phyloP scores from a whole-genome alignment of 352 stramenopile species.

The Globisporangium megalacanthum region DNA sequence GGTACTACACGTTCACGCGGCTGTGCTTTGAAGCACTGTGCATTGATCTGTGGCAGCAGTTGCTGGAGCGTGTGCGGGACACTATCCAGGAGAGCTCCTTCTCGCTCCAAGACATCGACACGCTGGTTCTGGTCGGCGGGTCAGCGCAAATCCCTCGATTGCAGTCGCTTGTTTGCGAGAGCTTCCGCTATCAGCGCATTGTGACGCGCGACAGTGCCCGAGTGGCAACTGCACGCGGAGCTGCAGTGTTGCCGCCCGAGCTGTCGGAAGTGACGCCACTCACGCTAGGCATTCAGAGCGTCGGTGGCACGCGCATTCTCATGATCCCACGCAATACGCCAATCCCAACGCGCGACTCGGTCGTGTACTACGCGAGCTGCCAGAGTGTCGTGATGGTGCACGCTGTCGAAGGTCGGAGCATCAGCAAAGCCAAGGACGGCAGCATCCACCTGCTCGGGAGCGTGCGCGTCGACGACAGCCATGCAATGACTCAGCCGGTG shows the following conservation, averaged over 20 bases:
- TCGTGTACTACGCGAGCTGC: conserved; percentile 31
- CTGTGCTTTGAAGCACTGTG: conserved; percentile 33
- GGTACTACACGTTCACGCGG: conserved; percentile 27
- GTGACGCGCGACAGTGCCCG: not conserved
- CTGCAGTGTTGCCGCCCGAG: conserved; percentile 12
- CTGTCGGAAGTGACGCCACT: conserved; percentile 23
- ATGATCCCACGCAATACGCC: conserved; percentile 19
- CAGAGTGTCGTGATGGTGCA: conserved; percentile 23
- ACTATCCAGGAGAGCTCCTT: conserved; percentile 17
- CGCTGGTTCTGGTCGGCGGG: conserved; percentile 29
- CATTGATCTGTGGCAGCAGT: conserved; percentile 20
- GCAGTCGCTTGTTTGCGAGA: conserved; percentile 16
- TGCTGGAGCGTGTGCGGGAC: conserved; percentile 17
- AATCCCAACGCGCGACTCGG: conserved; percentile 19
- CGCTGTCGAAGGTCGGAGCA: conserved; percentile 20
- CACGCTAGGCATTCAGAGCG: conserved; percentile 27
- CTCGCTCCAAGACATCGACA: conserved; percentile 21
- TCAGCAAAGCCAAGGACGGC: conserved; percentile 2
- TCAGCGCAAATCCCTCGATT: conserved; percentile 23
- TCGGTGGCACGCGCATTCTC: conserved; percentile 19
- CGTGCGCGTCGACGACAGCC: conserved; percentile 21
- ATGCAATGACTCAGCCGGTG: conserved; percentile 18
- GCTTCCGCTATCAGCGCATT: conserved; percentile 12
- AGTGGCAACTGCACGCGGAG: conserved; percentile 11
- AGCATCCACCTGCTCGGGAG: conserved; percentile 16